Conservation (phyloP, 306 rosid genomes). For the Malus orientalis region DNA sequence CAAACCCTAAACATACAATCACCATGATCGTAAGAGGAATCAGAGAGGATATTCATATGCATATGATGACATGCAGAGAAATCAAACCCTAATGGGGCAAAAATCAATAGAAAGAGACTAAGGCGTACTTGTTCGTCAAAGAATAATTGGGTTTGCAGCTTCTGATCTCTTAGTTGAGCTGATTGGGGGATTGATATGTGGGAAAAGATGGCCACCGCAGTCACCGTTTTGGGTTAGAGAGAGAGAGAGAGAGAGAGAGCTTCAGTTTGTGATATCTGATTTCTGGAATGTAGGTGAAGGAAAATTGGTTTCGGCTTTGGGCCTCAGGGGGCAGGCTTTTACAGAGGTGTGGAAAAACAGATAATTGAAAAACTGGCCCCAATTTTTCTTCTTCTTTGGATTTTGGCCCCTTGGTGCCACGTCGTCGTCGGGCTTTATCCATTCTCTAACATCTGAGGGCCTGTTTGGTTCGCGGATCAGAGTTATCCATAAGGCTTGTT, state of each 20-base stretch:
- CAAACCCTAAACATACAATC: neutral
- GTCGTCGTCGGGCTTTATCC: neutral
- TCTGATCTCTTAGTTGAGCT: neutral
- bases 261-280: neutral
- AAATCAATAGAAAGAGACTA: neutral
- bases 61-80: neutral
- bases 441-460: too few relatives aligned
- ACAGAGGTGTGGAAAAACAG: neutral
- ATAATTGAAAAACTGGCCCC: neutral
- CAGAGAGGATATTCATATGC: neutral
- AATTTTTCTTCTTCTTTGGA: neutral
- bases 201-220: neutral
- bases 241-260: neutral
- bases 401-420: neutral
- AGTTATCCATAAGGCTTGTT: too few relatives aligned
- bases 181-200: neutral
- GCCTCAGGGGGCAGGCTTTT: neutral
- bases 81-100: neutral
- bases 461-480: too few relatives aligned
- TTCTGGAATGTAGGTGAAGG: neutral
- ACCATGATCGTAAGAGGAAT: neutral
- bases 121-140: conserved; percentile 10
- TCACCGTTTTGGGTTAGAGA: neutral
- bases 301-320: neutral
- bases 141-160: neutral